Evolutionary conservation across 176 grass and related monocot species (phyloP).

Genomic region (Alloteropsis semialata): DNA sequence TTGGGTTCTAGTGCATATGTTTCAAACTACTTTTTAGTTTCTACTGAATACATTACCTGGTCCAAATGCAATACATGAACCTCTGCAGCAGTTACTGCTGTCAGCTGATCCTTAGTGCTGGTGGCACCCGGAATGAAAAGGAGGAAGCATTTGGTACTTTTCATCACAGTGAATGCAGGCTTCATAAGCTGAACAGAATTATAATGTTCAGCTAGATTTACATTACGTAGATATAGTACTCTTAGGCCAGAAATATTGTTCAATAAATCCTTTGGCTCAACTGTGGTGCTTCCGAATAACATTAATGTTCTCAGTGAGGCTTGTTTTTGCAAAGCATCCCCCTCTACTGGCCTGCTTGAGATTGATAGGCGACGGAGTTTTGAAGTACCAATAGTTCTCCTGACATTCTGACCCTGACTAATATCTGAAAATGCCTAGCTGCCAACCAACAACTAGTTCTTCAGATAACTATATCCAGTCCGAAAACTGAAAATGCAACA

Average conservation of each 20-base stretch:
- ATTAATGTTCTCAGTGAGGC: not conserved
- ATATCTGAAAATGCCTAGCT: too few species aligned
- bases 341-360: not conserved
- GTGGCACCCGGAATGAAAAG: too few species aligned
- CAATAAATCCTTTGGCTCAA: not conserved
- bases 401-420: not conserved
- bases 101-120: too few species aligned
- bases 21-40: constrained; percentile 4
- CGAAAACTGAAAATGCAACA: too few species aligned
- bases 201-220: not conserved
- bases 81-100: too few species aligned
- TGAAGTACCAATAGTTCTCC: too few species aligned
- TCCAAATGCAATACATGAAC: constrained; percentile 83
- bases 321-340: not conserved
- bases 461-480: too few species aligned
- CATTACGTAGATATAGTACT: not conserved
- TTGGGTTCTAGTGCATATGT: not conserved
- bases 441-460: too few species aligned
- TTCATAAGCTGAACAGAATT: too few species aligned
- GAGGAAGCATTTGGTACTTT: too few species aligned
- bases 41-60: constrained; percentile 48
- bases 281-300: not conserved
- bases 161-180: too few species aligned
- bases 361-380: constrained; percentile 17
- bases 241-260: not conserved